Evolutionary conservation across 306 rosid species (phyloP), one percentile per base, ranked within the genome.

Genomic region (Abrus precatorius): DNA sequence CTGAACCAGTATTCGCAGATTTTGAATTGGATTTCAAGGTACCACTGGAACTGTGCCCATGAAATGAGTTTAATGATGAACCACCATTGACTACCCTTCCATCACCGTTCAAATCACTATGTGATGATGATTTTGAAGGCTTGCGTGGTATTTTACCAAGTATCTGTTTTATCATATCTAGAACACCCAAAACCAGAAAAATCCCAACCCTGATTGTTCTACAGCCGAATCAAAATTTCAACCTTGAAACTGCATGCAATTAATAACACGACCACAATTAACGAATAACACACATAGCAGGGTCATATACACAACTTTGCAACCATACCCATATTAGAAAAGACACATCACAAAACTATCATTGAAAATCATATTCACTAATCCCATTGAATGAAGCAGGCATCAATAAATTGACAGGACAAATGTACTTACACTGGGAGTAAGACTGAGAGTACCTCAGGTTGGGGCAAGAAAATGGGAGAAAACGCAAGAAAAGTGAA

Each of bases 91-190:
- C 70, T 33, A 69, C 65, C 84, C 81, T 90, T 61, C 83, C 85
- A 52, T 78, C 86, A 34, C 74, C 74, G 54, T 84, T 71, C 28
- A 77, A 72, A 79, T 82, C 87, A 57, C 67, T 76, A 0, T 73
- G 80, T 9, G 87, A 82, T 32, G 86, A 82, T 75, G 52, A 47
- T 9, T 84, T 86, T 0, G 87, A 84, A 12, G 92, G 80, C 82
- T 84, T 89, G 29, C 90, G 88, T 5, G 80, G 80, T 76, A 76
- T 49, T 81, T 87, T 82, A 65, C 86, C 87, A 49, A 87, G 82
- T 28, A 89, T 82, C 36, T 86, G 75, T 59, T 86, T 86, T 63
- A 89, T 86, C 90, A 89, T 89, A 80, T 86, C 87, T 83, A 80
- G 83, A 78, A 72, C 57, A 81, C 69, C 79, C 76, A 67, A 49